Conservation (phyloP, 1,284 basidiomycete genomes). For the Ceraceosorus guamensis region DNA sequence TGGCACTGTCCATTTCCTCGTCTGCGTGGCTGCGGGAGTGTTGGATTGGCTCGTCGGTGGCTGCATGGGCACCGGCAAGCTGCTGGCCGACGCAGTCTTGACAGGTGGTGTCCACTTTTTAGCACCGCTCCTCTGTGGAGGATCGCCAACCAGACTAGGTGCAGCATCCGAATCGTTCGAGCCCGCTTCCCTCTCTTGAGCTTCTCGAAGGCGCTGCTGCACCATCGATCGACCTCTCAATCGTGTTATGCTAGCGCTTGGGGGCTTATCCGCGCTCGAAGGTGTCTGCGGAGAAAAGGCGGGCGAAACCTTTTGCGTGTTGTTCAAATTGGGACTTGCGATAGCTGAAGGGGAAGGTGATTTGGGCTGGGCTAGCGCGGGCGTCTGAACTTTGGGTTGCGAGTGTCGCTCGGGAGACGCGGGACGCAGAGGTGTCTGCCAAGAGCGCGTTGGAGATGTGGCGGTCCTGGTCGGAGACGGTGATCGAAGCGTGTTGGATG, state of each 20-base stretch:
- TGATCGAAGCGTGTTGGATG: too few relatives aligned
- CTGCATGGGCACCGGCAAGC: neutral
- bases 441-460: too few relatives aligned
- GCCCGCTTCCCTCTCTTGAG: conserved; percentile 23
- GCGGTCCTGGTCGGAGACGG: too few relatives aligned
- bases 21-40: neutral
- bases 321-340: too few relatives aligned
- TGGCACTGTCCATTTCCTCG: neutral
- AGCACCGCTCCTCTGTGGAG: too few relatives aligned
- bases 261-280: conserved; percentile 17
- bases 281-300: neutral
- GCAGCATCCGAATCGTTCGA: neutral
- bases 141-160: too few relatives aligned
- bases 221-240: conserved; percentile 37
- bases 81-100: neutral
- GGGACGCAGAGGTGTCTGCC: too few relatives aligned
- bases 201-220: conserved; percentile 37
- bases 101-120: neutral
- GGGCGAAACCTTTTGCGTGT: neutral
- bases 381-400: too few relatives aligned
- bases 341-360: too few relatives aligned
- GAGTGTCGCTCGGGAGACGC: too few relatives aligned
- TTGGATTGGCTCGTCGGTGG: neutral
- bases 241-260: conserved; percentile 30
- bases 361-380: too few relatives aligned